Base-by-base conservation (phyloP, 176 grass and related monocot genomes). In the Alloteropsis semialata region DNA sequence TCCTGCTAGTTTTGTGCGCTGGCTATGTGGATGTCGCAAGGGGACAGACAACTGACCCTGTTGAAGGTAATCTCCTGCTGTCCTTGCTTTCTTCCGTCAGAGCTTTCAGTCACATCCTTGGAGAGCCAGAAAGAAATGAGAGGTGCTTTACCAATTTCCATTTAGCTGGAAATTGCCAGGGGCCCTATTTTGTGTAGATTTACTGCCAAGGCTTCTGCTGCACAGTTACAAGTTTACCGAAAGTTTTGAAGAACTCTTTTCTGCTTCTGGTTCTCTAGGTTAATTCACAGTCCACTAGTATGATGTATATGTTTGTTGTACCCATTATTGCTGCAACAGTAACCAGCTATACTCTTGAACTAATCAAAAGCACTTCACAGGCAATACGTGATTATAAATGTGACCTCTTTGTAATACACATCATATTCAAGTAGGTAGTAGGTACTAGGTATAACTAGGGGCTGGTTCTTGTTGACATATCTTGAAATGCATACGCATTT, bases 1-100 rank as follows among this genome's bases (percentile, higher is more conserved):
- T 88, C 82, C 76, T 96, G 29, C 37, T 83, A 79, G n/a, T 85
- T 77, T 29, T 89, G 65, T 93, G 63, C 87, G n/a, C 81, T 59
- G 74, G 69, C 48, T 78, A 34, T 74, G 38, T 80, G 72, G 75
- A 51, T 73, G 72, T 90, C 37, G 33, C 57, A 44, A 84, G 58
- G 79, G 96, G 89, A 13, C 30, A 87, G 34, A 81, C 3, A 55
- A 96, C 87, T 61, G 89, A 99, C 58, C 93, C 96, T 83, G 49
- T 32, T 70, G 96, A 99, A 89, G 93, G 96, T 96, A 91, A 89
- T 58, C 38, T 84, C 66, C 11, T 43, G 27, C 28, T 77, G 14
- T 16, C 32, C 45, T 57, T 68, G 9, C 3, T 28, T 71, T 54
- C 33, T 44, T 72, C 41, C 62, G 22, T 36, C 34, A 24, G 17